These are phyloP conservation scores for Beta macrorhiza DNA, from an alignment of 179 eudicot genomes.

Conservation along the genomic window DNA sequence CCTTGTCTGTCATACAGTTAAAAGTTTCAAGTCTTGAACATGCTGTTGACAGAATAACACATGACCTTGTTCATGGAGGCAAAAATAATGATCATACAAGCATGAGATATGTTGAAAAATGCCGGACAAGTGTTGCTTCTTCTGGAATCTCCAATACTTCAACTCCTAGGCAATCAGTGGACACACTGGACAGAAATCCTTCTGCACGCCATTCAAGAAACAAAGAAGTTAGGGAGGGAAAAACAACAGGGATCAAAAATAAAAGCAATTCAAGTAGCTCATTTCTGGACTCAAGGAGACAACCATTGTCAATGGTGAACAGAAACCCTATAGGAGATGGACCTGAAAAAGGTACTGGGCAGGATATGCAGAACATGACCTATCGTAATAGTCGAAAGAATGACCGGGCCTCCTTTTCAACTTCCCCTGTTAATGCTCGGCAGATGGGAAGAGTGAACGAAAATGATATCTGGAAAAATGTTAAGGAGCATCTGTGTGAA, in stretches of 20 bases:
- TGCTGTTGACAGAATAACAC: slow-evolving; percentile 55
- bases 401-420: slow-evolving; percentile 29
- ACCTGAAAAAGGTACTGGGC: slow-evolving; percentile 32
- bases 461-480: slow-evolving; percentile 45
- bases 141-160: slow-evolving; percentile 55
- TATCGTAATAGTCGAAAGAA: slow-evolving; percentile 33
- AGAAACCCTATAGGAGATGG: slow-evolving; percentile 38
- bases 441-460: slow-evolving; percentile 35
- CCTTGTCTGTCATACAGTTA: slow-evolving; percentile 60
- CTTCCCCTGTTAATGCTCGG: slow-evolving; percentile 29
- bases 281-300: slow-evolving; percentile 39
- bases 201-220: slow-evolving; percentile 34
- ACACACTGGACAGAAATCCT: slow-evolving; percentile 37
- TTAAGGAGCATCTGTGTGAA: slow-evolving; percentile 45
- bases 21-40: slow-evolving; percentile 72
- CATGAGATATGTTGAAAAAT: slow-evolving; percentile 40
- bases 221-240: slow-evolving; percentile 46
- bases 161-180: slow-evolving; percentile 68
- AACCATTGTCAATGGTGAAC: slow-evolving; percentile 36
- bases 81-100: slow-evolving; percentile 38
- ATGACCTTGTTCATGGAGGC: slow-evolving; percentile 47
- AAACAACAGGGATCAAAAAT: slow-evolving; percentile 33
- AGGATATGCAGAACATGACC: slow-evolving; percentile 26
- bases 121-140: slow-evolving; percentile 44
- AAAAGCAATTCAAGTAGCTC: slow-evolving; percentile 38